Base-by-base conservation (phyloP, 108 stramenopile species). In the Skeletonema grethae region DNA sequence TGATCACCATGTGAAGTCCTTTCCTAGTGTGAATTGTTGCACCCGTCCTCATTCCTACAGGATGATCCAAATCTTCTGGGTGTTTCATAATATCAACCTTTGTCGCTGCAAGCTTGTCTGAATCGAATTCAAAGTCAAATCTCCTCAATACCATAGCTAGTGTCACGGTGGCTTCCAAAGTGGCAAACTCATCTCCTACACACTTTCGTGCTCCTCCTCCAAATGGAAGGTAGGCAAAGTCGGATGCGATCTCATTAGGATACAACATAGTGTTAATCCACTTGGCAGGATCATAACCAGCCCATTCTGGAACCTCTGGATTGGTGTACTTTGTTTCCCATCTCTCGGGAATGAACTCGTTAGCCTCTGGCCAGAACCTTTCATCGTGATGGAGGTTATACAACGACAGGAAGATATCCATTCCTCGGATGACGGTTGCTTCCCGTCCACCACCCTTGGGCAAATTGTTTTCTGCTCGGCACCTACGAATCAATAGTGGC, bases 1-100 rank as follows among this genome's bases (percentile, higher is more conserved):
- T 91, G 18, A 96, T 82, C 6, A 85, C 63, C 95, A 98, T 94
- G 53, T 91, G 72, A 59, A 98, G 62, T 34, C 98, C 98, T 31
- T 90, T 82, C 46, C 95, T 85, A 28, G 98, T 98, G 76, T 98
- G 98, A 57, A 98, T 98, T 9, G 98, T 97, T 25, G 98, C 98
- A 5, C 98, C 98, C 7, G 97, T 98, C 72, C 77, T 82, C 89
- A 96, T 96, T 8, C 98, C 98, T 6, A 98, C 98, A 5, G 96
- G 94, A 70, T 98, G 95, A 4, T 97, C 86, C 62, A 90, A 63
- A 34, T 79, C 77, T 70, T 84, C 62, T 41, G 90, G 84, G 62
- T 84, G 77, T 48, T 73, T 74, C 84, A 74, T 79, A 50, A 69
- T 66, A 30, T 59, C 78, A 41, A 68, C 79, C 53, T 76, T 62